phyloP scores from a whole-genome alignment of 352 stramenopile species.

The Phytophthora niederhauseri region DNA sequence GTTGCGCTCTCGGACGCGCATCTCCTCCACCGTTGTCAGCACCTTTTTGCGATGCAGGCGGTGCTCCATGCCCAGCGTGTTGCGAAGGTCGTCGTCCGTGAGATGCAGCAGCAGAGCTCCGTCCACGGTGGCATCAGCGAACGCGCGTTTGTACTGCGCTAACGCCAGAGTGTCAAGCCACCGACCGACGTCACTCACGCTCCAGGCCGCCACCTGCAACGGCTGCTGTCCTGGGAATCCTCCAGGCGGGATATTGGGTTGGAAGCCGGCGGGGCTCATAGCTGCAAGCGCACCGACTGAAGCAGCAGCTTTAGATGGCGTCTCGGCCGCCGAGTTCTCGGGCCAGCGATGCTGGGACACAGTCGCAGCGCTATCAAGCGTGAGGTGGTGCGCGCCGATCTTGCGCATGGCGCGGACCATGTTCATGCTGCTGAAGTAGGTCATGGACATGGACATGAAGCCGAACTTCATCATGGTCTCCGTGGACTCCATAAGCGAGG shows the following conservation, averaged over 20 bases:
- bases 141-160: constrained; percentile 90
- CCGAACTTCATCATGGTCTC: constrained; percentile 99
- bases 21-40: constrained; percentile 84
- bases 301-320: constrained; percentile 3
- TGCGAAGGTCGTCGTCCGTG: constrained; percentile 92
- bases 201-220: constrained; percentile 79
- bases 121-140: constrained; percentile 89
- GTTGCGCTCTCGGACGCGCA: constrained; percentile 59
- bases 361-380: constrained; percentile 79
- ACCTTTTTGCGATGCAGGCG: constrained; percentile 97
- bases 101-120: constrained; percentile 91
- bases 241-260: constrained; percentile 50
- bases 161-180: constrained; percentile 93
- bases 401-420: constrained; percentile 97
- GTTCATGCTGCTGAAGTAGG: constrained; percentile 97
- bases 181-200: constrained; percentile 85
- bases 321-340: constrained; percentile 44
- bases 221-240: constrained; percentile 72
- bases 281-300: not conserved
- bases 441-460: constrained; percentile 98
- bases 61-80: constrained; percentile 95
- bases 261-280: constrained; percentile 36
- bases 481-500: constrained; percentile 94
- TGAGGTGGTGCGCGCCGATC: constrained; percentile 92
- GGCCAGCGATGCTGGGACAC: constrained; percentile 70